Evolutionary conservation across 2,329 filamentous ascomycete genomes (phyloP).

Genomic region (Trichothecium sympodiale): DNA sequence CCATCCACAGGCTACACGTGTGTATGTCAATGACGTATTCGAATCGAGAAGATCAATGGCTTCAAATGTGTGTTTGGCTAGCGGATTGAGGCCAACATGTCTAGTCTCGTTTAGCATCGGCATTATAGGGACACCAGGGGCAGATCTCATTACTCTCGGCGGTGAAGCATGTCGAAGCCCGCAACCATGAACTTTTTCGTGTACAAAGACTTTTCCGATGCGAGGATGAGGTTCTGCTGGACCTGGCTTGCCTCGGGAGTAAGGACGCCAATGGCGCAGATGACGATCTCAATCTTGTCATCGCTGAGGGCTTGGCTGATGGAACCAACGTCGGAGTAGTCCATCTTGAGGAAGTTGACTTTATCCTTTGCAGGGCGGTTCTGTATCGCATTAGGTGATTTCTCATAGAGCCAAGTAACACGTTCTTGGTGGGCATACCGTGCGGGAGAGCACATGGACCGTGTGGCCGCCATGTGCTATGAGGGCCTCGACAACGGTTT

Average conservation of each 20-base stretch:
- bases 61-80: constrained; percentile 12
- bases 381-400: not conserved
- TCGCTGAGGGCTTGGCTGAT: not conserved
- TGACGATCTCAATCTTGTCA: not conserved
- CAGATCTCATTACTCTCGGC: constrained; percentile 10
- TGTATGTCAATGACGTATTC: constrained; percentile 4
- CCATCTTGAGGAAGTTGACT: not conserved
- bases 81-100: constrained; percentile 9
- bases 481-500: not conserved
- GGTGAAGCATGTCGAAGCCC: constrained; percentile 12
- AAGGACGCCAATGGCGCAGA: constrained; percentile 11
- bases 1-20: constrained; percentile 11
- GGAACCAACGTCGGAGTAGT: constrained; percentile 1
- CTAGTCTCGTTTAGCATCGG: constrained; percentile 1
- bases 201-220: constrained; percentile 4
- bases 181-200: constrained; percentile 11
- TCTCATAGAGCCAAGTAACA: too few species aligned
- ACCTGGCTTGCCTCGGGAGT: constrained; percentile 8
- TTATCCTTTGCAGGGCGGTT: not conserved
- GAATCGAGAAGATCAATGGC: constrained; percentile 7
- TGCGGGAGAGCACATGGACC: not conserved
- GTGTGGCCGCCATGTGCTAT: not conserved
- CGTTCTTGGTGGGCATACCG: not conserved
- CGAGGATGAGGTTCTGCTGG: constrained; percentile 9
- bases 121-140: too few species aligned